phyloP scores from a whole-genome alignment of 2,329 filamentous ascomycete genomes.

The Alternaria hordeiaustralica region DNA sequence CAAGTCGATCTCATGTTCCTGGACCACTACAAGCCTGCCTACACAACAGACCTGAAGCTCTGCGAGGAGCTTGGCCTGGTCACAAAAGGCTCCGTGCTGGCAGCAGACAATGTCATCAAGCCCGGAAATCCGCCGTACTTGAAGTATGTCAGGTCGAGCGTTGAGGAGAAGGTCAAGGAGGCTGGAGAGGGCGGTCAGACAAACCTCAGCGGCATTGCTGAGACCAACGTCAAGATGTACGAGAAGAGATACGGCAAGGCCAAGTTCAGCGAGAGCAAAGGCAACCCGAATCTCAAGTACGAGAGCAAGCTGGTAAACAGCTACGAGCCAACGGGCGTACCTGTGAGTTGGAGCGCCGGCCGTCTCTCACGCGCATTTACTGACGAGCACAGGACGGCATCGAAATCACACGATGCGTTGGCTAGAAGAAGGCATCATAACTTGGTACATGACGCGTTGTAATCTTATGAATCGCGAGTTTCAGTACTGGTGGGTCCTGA shows the following conservation, averaged over 20 bases:
- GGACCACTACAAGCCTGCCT: constrained; percentile 81
- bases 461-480: background rate
- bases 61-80: constrained; percentile 75
- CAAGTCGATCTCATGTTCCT: constrained; percentile 77
- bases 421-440: constrained; percentile 17
- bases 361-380: background rate
- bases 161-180: constrained; percentile 65
- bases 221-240: constrained; percentile 58
- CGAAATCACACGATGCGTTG: constrained; percentile 67
- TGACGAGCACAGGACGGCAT: constrained; percentile 63
- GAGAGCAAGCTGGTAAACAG: constrained; percentile 68
- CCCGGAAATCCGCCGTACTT: constrained; percentile 75
- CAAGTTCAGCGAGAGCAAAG: constrained; percentile 52
- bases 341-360: constrained; percentile 55
- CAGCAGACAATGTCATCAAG: constrained; percentile 74
- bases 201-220: constrained; percentile 51
- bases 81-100: constrained; percentile 66
- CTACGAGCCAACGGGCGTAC: constrained; percentile 71
- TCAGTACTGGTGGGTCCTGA: background rate
- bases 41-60: constrained; percentile 75
- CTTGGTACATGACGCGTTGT: background rate
- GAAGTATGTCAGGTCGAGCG: constrained; percentile 71
- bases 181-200: constrained; percentile 38
- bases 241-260: constrained; percentile 55
- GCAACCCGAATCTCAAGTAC: constrained; percentile 71